A percentile compares a stretch with the other conserved stretches of the same genome.
phyloP scores from a whole-genome alignment of 495 filamentous ascomycete genomes.

The Astrothelium macrocarpum region DNA sequence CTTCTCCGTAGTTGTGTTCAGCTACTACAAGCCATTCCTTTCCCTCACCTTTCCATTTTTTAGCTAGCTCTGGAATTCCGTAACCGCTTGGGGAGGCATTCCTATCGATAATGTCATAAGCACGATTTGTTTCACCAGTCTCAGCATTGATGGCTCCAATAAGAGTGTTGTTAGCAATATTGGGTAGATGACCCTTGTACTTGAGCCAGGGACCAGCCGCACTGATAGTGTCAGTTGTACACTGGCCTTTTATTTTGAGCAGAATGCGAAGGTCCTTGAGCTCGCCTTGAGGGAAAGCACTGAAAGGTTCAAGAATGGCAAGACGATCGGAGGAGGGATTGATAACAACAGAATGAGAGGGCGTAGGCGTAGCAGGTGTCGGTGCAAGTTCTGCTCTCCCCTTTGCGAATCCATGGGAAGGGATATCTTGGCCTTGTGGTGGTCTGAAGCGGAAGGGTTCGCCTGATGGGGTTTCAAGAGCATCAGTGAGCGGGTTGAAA shows the following conservation, averaged over 20 bases:
- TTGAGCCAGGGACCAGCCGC: conserved; percentile 96
- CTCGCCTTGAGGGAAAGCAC: conserved; percentile 67
- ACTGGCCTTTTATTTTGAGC: conserved; percentile 92
- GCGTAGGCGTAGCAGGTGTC: conserved; percentile 56
- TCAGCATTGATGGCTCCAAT: conserved; percentile 88
- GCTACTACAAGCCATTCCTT: conserved; percentile 85
- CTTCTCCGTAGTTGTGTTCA: conserved; percentile 97
- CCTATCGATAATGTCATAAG: conserved; percentile 81
- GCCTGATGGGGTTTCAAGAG: conserved; percentile 70
- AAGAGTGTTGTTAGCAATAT: conserved; percentile 92
- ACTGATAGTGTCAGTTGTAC: conserved; percentile 97
- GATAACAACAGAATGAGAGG: conserved; percentile 57
- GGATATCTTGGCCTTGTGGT: conserved; percentile 69
- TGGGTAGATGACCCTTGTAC: conserved; percentile 97
- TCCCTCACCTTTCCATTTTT: conserved; percentile 63
- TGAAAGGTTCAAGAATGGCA: conserved; percentile 84
- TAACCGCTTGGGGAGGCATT: conserved; percentile 45
- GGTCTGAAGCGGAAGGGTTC: conserved; percentile 76
- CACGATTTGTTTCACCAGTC: conserved; percentile 83
- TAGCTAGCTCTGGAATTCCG: conserved; percentile 76
- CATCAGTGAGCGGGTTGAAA: conserved; percentile 93
- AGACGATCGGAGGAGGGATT: conserved; percentile 79
- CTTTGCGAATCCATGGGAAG: conserved; percentile 63
- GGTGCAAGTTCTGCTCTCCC: conserved; percentile 72
- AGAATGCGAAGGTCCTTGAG: conserved; percentile 67